Evolutionary conservation across 2,329 filamentous ascomycete genomes (phyloP).

Genomic region (Colletotrichum musicola): DNA sequence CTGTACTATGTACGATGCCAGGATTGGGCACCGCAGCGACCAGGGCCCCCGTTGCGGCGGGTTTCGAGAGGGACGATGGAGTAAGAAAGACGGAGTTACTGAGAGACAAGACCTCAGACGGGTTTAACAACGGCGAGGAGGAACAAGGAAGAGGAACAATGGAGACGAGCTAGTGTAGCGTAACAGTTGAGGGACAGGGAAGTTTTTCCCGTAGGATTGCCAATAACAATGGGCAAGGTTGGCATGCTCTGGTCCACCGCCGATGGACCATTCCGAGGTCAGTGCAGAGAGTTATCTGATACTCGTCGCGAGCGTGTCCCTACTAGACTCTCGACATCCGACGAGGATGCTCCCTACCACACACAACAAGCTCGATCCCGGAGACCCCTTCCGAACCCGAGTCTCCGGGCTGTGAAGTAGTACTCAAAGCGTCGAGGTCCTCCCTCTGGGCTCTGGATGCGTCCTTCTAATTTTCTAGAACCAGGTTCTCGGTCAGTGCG

Average conservation of each 20-base stretch:
- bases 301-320: neutral
- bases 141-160: no score
- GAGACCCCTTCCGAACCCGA: neutral
- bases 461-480: neutral
- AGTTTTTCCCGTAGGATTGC: neutral
- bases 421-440: neutral
- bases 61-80: neutral
- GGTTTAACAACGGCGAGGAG: no score
- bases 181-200: neutral
- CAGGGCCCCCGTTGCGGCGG: neutral
- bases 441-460: neutral
- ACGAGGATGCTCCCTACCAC: neutral
- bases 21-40: neutral
- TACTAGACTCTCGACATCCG: neutral
- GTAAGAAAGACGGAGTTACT: no score
- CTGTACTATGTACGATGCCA: neutral
- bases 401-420: neutral
- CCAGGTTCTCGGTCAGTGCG: neutral
- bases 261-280: neutral
- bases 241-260: neutral
- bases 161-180: no score
- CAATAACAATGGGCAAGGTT: neutral
- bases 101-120: no score
- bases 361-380: neutral
- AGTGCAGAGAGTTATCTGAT: neutral